Base-by-base conservation (phyloP, 345 rosid genomes). In the Bruguiera parviflora region DNA sequence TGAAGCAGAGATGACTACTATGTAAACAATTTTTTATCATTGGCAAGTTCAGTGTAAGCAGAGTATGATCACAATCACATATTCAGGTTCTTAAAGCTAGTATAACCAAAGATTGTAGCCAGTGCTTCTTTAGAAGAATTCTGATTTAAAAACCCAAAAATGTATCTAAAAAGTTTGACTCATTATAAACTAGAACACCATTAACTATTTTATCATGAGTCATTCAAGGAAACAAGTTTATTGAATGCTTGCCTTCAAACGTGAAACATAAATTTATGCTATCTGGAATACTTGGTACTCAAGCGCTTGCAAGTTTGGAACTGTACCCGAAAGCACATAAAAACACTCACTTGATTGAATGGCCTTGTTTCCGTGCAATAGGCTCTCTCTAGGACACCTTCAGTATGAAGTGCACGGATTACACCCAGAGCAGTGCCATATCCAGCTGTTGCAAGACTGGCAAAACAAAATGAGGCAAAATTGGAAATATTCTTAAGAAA, bases 351-450 rank as follows among this genome's bases (percentile, higher is more conserved):
- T 86, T 94, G 97, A 79, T 94, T 94, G 77, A 91, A 91, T 21
- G 98, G 98, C 65, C 97, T 97, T 27, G 98, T 94, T 87, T 94
- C 98, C 22, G 98, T 88, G 84, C 98, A 94, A 83, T 84, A 91
- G 35, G 96, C 96, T 65, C 92, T 89, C 72, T 87, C 92, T 56
- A 94, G 77, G 37, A 77, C 79, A 73, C 96, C 96, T 65, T 77
- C 75, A 33, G 81, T 24, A 49, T 94, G 90, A 75, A 89, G 95
- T 66, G 96, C 85, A 53, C 96, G 96, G 64, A 94, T 87, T 5
- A 94, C 96, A 72, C 98, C 97, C 16, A 94, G 83, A 49, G 97
- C 98, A 60, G 98, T 94, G 32, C 98, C 98, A 80, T 89, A 94
- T 84, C 98, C 98, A 20, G 96, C 98, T 5, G 98, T 94, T 63